Evolutionary conservation across 2,329 filamentous ascomycete genomes (phyloP).

Genomic region (Xylariaceae sp.): DNA sequence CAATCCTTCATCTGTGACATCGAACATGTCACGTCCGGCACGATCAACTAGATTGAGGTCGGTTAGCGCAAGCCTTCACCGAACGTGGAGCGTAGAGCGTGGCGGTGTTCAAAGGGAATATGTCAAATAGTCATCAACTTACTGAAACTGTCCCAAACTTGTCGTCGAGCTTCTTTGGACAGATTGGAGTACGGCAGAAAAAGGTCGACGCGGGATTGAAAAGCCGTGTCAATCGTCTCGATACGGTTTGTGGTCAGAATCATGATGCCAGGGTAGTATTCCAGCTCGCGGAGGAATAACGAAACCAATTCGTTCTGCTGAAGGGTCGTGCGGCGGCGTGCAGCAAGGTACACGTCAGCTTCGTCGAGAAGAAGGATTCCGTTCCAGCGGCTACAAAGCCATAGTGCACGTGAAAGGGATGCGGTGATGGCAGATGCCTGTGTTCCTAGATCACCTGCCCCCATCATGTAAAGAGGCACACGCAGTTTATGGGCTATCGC

Average conservation of each 20-base stretch:
- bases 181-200: constrained; percentile 35
- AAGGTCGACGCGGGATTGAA: constrained; percentile 37
- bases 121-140: not conserved
- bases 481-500: constrained; percentile 38
- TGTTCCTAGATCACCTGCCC: constrained; percentile 39
- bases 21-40: constrained; percentile 31
- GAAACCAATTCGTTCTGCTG: constrained; percentile 40
- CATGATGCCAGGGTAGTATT: constrained; percentile 37
- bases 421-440: constrained; percentile 34
- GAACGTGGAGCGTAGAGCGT: not conserved
- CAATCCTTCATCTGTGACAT: constrained; percentile 30
- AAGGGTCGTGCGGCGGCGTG: constrained; percentile 33
- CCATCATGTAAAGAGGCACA: constrained; percentile 40
- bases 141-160: constrained; percentile 37
- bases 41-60: constrained; percentile 17
- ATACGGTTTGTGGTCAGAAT: constrained; percentile 40
- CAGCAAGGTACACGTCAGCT: constrained; percentile 41
- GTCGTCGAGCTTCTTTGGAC: constrained; percentile 23
- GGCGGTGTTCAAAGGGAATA: not conserved
- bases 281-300: constrained; percentile 17
- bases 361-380: constrained; percentile 44
- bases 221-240: constrained; percentile 35
- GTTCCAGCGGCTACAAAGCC: constrained; percentile 40
- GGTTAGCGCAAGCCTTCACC: not conserved
- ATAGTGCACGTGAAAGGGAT: constrained; percentile 32